Base-by-base conservation (phyloP, 345 rosid species). In the Pistacia integerrima region DNA sequence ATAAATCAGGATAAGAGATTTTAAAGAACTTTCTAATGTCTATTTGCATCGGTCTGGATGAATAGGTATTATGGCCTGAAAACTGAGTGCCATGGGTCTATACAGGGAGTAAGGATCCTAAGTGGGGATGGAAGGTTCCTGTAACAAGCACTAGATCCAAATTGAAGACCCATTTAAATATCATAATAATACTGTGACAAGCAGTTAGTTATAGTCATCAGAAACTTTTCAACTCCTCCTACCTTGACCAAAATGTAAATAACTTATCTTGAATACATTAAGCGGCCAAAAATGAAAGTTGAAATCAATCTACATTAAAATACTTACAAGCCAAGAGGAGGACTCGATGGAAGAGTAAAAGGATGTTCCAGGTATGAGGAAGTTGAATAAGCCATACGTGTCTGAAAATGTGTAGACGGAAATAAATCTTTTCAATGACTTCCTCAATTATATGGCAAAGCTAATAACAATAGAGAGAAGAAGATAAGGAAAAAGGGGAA, bases 321-420 rank as follows among this genome's bases (percentile, higher is more conserved):
- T 56, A 88, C 96, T 87, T 88, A 96, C 99, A 86, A 96, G 89
- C 90, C 81, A 91, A 74, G 94, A 85, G n/a, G 92, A 91, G 78
- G 92, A 81, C 86, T 96, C 99, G 72, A 92, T 85, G 68, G 82
- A 70, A 78, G 97, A 83, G 80, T 85, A 96, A 78, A 92, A 90
- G 74, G 98, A 92, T 72, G 97, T 74, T 73, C 97, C 94, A n/a
- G 97, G 98, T 70, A 93, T 85, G 76, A 96, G 74, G 66, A 88
- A 83, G 89, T 93, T 92, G 88, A 92, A 87, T 11, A 93, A 72
- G 79, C 98, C 99, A 84, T 86, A 89, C 71, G 83, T 88, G 87
- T 96, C 99, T 96, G 86, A 66, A 74, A 81, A 78, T 67, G 59
- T 41, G 69, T 57, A 78, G 55, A 20, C 16, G 44, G 60, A 14